phyloP scores from a whole-genome alignment of 192 early-diverging fungal genomes.

The Polychytrium aggregatum region DNA sequence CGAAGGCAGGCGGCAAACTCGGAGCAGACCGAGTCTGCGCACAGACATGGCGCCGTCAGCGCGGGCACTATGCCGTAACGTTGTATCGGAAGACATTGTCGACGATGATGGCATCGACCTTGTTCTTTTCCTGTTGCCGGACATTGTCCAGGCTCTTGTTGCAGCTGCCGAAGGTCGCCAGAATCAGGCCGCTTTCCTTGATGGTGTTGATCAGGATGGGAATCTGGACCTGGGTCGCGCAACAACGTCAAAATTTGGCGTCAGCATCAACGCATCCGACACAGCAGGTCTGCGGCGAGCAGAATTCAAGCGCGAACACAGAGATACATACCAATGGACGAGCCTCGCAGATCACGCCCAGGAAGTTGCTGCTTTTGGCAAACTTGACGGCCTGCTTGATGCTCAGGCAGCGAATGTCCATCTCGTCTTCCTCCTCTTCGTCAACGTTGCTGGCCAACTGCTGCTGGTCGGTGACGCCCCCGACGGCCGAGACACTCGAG shows the following conservation, averaged over 20 bases:
- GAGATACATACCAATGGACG: conserved; percentile 62
- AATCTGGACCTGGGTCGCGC: conserved; percentile 68
- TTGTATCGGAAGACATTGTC: conserved; percentile 49
- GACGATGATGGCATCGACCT: conserved; percentile 85
- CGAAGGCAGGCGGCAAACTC: no score
- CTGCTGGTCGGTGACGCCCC: neutral
- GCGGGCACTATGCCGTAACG: no score
- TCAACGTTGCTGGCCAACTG: conserved; percentile 4
- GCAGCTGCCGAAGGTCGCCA: conserved; percentile 78
- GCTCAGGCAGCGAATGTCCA: conserved; percentile 36
- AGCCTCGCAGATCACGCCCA: conserved; percentile 87
- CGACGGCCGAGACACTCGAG: conserved; percentile 1
- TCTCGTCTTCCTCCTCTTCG: conserved; percentile 31
- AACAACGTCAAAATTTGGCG: no score
- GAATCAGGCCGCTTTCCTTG: conserved; percentile 84
- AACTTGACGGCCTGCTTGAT: conserved; percentile 95
- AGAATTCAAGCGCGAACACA: no score
- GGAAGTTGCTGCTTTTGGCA: conserved; percentile 78
- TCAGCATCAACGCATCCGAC: no score
- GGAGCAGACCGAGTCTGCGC: no score
- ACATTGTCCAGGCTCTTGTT: conserved; percentile 57
- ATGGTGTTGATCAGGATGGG: conserved; percentile 83
- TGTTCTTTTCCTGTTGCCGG: conserved; percentile 62
- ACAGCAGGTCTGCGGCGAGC: no score
- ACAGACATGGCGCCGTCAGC: no score